Conservation (phyloP, 192 early-diverging fungal species). For the Rhizophagus prolifer region DNA sequence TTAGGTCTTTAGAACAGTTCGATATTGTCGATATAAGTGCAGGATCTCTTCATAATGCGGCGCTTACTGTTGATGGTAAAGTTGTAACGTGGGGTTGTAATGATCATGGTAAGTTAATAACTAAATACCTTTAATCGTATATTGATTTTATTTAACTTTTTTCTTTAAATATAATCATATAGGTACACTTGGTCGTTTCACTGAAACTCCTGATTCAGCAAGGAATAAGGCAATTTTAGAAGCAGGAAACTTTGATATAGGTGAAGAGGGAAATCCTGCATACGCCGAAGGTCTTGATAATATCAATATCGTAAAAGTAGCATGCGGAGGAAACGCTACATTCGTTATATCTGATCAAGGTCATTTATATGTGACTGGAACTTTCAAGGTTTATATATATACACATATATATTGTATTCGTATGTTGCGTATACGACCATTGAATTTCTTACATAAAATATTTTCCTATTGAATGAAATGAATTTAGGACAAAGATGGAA, state of each 20-base stretch:
- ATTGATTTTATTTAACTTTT: neutral
- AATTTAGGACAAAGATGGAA: neutral
- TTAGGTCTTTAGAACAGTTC: neutral
- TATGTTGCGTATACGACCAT: no score
- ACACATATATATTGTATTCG: neutral
- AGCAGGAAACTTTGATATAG: slow-evolving; percentile 20
- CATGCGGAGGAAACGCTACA: slow-evolving; percentile 82
- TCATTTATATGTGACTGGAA: slow-evolving; percentile 85
- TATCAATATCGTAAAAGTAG: slow-evolving; percentile 70
- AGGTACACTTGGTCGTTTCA: slow-evolving; percentile 56
- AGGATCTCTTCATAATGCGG: slow-evolving; percentile 5
- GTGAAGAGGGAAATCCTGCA: slow-evolving; percentile 65
- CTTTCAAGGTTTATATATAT: slow-evolving; percentile 56
- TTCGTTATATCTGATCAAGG: slow-evolving; percentile 76
- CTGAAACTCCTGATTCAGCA: neutral
- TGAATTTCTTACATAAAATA: neutral
- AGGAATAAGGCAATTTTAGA: no score
- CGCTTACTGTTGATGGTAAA: slow-evolving; percentile 12
- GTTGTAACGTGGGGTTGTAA: slow-evolving; percentile 1
- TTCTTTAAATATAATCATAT: neutral
- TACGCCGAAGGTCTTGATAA: slow-evolving; percentile 71
- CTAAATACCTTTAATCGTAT: neutral
- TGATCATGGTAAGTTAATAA: neutral
- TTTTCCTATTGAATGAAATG: no score
- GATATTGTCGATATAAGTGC: slow-evolving; percentile 5